These are phyloP conservation scores for Rugonectria rugulosa DNA, from an alignment of 2,329 filamentous ascomycete species.

Conservation along the genomic window DNA sequence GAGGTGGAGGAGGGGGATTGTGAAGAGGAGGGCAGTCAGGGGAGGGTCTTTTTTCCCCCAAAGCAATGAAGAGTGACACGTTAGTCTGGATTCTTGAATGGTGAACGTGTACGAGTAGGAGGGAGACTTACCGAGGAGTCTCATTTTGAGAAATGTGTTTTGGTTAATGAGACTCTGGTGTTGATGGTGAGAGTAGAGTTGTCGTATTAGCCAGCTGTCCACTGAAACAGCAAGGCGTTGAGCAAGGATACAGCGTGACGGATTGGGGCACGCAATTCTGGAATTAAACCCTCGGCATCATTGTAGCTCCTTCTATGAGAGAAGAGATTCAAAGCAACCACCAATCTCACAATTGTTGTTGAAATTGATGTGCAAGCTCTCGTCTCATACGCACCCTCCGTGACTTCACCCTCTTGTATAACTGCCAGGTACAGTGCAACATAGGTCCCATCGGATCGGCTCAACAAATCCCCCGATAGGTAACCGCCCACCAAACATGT, in stretches of 20 bases:
- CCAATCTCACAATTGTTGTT: not conserved
- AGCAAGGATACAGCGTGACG: too few species aligned
- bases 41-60: conserved; percentile 33
- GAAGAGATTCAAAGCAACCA: too few species aligned
- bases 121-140: conserved; percentile 23
- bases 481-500: not conserved
- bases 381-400: too few species aligned
- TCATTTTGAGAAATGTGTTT: conserved; percentile 28
- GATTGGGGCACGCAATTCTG: too few species aligned
- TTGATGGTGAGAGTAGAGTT: not conserved
- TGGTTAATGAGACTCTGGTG: not conserved
- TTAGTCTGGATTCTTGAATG: conserved; percentile 1
- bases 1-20: conserved; percentile 75
- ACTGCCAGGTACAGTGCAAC: too few species aligned
- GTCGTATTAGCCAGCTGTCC: not conserved
- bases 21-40: conserved; percentile 47
- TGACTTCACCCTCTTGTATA: too few species aligned
- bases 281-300: too few species aligned
- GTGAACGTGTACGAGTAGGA: not conserved
- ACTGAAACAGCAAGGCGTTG: not conserved
- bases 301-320: too few species aligned
- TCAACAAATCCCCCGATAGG: conserved; percentile 40
- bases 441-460: conserved; percentile 43
- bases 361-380: conserved; percentile 7
- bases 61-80: not conserved